Conservation (phyloP, 495 filamentous ascomycete genomes). For the Penicillium goetzii region DNA sequence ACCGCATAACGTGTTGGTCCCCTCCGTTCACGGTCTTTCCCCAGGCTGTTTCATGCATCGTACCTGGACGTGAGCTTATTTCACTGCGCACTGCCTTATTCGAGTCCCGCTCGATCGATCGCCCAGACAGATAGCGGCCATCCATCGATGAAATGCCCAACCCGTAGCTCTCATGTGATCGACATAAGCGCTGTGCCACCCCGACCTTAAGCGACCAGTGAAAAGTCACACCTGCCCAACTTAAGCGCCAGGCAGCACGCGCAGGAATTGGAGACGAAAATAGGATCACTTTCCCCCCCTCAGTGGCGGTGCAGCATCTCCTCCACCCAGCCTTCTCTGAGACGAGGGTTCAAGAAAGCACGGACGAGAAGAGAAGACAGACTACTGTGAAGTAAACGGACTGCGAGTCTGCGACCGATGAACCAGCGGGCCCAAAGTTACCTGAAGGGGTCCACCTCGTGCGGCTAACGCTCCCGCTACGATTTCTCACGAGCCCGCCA, state of each 20-base stretch:
- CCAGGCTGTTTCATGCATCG: slow-evolving; percentile 15
- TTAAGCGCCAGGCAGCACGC: slow-evolving; percentile 46
- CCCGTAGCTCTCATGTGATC: slow-evolving; percentile 20
- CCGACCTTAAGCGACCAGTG: slow-evolving; percentile 21
- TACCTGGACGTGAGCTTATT: slow-evolving; percentile 14
- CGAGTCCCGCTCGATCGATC: slow-evolving; percentile 8
- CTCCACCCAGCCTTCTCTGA: neutral
- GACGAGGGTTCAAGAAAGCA: slow-evolving; percentile 3
- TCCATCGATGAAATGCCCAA: slow-evolving; percentile 23
- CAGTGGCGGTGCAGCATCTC: slow-evolving; percentile 18
- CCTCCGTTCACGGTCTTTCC: slow-evolving; percentile 1
- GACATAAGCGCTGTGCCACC: slow-evolving; percentile 26
- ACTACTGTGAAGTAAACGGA: slow-evolving; percentile 10
- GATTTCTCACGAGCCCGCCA: slow-evolving; percentile 42
- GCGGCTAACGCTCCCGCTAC: slow-evolving; percentile 28
- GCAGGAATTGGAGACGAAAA: slow-evolving; percentile 28
- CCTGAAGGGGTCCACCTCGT: slow-evolving; percentile 32
- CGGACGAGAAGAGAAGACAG: slow-evolving; percentile 8
- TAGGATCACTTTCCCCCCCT: slow-evolving; percentile 26
- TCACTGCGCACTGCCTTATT: neutral
- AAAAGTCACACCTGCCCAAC: slow-evolving; percentile 22
- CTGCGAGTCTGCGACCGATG: slow-evolving; percentile 19
- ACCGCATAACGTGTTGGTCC: slow-evolving; percentile 13
- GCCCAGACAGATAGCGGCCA: neutral
- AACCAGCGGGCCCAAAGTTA: slow-evolving; percentile 29